Evolutionary conservation across 179 eudicot species (phyloP).

Genomic region (Gypsophila paniculata): DNA sequence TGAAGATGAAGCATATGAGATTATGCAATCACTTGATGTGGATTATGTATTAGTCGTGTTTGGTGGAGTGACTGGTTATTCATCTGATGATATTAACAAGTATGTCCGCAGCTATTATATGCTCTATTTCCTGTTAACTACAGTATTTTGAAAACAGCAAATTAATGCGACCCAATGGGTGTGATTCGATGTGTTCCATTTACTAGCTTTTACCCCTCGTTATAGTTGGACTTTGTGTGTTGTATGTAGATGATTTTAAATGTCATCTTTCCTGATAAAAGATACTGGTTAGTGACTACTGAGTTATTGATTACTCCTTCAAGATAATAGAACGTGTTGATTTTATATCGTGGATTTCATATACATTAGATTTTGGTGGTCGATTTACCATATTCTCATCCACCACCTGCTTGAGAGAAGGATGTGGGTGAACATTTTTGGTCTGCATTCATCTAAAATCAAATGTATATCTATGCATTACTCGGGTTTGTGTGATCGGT

Average conservation of each 20-base stretch:
- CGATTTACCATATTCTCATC: not conserved
- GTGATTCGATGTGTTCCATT: not conserved
- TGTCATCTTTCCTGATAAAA: not conserved
- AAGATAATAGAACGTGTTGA: not conserved
- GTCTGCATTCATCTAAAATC: not conserved
- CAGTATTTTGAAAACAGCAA: not conserved
- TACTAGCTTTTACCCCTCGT: not conserved
- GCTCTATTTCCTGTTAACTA: not conserved
- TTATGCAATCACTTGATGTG: slow-evolving; percentile 92
- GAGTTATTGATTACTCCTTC: not conserved
- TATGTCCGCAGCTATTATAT: slow-evolving; percentile 23
- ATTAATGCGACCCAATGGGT: not conserved
- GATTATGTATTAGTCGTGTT: slow-evolving; percentile 93
- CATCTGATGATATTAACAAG: slow-evolving; percentile 98
- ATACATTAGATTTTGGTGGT: not conserved
- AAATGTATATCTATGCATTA: not conserved
- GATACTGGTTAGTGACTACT: not conserved
- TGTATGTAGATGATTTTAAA: not conserved
- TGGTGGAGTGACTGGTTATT: slow-evolving; percentile 98
- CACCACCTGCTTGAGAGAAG: not conserved
- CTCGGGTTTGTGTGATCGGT: not conserved
- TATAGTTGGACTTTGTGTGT: not conserved
- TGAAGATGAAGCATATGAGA: slow-evolving; percentile 95
- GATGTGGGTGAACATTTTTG: not conserved
- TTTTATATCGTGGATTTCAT: not conserved